Conservation (phyloP, 345 rosid genomes). For the Linum trigynum region DNA sequence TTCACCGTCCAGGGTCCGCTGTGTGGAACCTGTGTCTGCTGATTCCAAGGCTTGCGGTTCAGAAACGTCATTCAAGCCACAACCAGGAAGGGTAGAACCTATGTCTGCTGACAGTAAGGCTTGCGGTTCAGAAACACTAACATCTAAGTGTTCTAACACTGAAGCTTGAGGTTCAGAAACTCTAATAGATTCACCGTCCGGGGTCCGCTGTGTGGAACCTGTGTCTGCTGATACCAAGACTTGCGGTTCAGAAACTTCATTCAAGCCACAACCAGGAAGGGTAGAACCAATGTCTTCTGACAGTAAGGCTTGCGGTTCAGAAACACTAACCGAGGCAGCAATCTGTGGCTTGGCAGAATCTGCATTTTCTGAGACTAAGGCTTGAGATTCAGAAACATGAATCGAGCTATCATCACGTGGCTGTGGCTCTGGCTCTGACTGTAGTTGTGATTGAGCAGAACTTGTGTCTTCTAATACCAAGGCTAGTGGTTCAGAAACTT, state of each 20-base stretch:
- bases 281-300: conserved; percentile 26
- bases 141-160: not conserved
- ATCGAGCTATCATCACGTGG: conserved; percentile 18
- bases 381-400: conserved; percentile 24
- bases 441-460: not conserved
- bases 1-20: not conserved
- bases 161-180: not conserved
- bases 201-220: not conserved
- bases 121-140: conserved; percentile 10
- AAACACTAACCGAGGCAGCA: conserved; percentile 10
- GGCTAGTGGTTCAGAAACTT: not conserved
- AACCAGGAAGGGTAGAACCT: conserved; percentile 20
- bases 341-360: conserved; percentile 15
- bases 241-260: not conserved
- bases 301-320: conserved; percentile 19
- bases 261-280: conserved; percentile 14
- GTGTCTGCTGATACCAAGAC: not conserved
- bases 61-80: not conserved
- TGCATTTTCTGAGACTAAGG: conserved; percentile 25
- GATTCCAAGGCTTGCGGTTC: not conserved
- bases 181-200: not conserved
- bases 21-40: not conserved
- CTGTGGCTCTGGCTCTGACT: not conserved
- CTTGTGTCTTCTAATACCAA: not conserved
- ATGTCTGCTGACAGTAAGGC: conserved; percentile 26